phyloP scores from a whole-genome alignment of 78 protist species.

The Dictyostelium brefeldianum region DNA sequence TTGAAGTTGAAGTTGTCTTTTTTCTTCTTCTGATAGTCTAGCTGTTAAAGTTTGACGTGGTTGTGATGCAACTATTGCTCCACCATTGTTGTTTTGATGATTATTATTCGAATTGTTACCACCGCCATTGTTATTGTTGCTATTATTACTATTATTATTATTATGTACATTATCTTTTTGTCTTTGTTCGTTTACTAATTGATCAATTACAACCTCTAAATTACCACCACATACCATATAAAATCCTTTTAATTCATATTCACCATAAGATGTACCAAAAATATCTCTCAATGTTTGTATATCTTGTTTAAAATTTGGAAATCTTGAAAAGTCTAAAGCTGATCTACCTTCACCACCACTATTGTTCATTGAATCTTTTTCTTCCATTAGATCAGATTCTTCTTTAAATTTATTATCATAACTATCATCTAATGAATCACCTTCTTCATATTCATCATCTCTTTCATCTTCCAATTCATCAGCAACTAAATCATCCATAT shows the following conservation, averaged over 20 bases:
- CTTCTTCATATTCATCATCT: background rate
- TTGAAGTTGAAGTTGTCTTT: conserved; percentile 51
- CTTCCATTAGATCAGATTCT: background rate
- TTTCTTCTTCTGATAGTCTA: conserved; percentile 55
- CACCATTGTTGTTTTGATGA: background rate
- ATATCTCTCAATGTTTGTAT: conserved; percentile 59
- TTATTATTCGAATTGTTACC: background rate
- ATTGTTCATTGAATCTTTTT: background rate
- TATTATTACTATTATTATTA: background rate
- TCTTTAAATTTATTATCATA: background rate
- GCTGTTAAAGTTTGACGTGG: conserved; percentile 38
- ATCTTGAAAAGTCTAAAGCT: conserved; percentile 21
- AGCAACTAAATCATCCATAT: background rate
- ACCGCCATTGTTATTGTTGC: background rate
- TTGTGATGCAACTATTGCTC: background rate
- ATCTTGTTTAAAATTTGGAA: conserved; percentile 55
- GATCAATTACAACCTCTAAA: conserved; percentile 70
- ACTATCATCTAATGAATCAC: background rate
- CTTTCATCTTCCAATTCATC: conserved; percentile 5
- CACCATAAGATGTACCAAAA: conserved; percentile 61
- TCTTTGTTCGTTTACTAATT: conserved; percentile 63
- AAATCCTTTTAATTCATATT: conserved; percentile 46
- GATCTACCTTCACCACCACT: background rate
- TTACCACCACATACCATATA: conserved; percentile 66
- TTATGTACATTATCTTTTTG: conserved; percentile 1